Conservation (phyloP, 148 eudicot species). For the Selenicereus undatus region DNA sequence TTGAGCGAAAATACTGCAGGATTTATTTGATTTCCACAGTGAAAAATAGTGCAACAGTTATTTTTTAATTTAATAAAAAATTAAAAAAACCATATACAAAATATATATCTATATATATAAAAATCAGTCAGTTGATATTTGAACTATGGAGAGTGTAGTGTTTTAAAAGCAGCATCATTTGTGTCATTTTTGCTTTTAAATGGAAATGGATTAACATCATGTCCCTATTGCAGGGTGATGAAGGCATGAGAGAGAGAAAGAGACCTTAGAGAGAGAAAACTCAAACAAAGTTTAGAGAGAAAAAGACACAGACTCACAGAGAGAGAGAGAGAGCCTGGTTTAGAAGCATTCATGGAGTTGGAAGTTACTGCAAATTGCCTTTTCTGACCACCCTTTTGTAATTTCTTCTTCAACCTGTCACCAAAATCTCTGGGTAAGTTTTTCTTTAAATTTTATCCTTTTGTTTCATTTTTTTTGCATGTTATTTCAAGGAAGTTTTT, state of each 20-base stretch:
- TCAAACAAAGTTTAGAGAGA: not conserved
- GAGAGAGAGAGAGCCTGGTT: not conserved
- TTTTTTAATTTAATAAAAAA: no score
- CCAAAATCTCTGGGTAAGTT: slow-evolving; percentile 14
- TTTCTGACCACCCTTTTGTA: slow-evolving; percentile 21
- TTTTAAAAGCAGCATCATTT: slow-evolving; percentile 18
- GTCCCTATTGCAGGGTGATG: slow-evolving; percentile 23
- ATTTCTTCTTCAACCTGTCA: slow-evolving; percentile 14
- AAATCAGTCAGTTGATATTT: slow-evolving; percentile 14
- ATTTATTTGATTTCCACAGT: not conserved
- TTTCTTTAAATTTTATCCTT: not conserved
- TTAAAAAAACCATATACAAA: no score
- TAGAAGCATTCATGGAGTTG: slow-evolving; percentile 18
- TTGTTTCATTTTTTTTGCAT: not conserved
- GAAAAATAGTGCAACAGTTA: not conserved
- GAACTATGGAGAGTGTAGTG: slow-evolving; percentile 12
- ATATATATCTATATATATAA: not conserved
- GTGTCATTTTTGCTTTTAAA: slow-evolving; percentile 19
- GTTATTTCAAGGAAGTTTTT: not conserved
- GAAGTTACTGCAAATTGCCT: slow-evolving; percentile 15
- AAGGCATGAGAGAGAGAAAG: slow-evolving; percentile 23
- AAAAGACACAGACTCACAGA: not conserved
- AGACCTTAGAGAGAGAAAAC: not conserved
- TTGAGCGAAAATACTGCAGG: not conserved
- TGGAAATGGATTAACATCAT: slow-evolving; percentile 21